Base-by-base conservation (phyloP, 1,284 basidiomycete genomes). In the Puccinia horiana region DNA sequence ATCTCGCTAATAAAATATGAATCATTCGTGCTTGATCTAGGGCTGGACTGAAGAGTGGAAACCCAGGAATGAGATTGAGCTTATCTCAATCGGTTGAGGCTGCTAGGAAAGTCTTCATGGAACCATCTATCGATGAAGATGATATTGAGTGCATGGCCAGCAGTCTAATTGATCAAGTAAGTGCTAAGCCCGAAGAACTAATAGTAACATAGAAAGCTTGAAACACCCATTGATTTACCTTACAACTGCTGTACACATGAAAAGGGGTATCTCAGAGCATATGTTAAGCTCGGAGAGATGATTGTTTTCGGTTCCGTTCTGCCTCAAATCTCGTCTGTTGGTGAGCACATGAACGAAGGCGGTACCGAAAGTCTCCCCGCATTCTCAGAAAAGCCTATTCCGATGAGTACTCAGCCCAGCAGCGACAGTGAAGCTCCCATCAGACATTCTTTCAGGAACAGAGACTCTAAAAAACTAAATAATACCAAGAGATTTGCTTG, bases 81-180 rank as follows among this genome's bases (percentile, higher is more conserved):
- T 20, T 87, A 85, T 1, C 82, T 87, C 49, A 83, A 83, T 29
- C 84, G 88, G 29, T 81, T 83, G 18, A 32, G 9, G 84, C 87
- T 4, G 87, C 87, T 1, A 84, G 84, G 12, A 35, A 86, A 16
- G 85, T 86, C 5, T 88, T 87, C 85, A 82, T 83, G 16, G 86
- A 87, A 42, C 23, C 80, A 11, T 67, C 83, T 3, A 83, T 88
- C 37, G 85, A 86, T 67, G 26, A 85, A 16, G 86, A 87, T 54
- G 88, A 88, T 76, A 83, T 88, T 52, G 88, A 88, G 79, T 85
- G 86, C 37, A 86, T 88, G 82, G 84, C 86, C 16, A 86, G 85
- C 1, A 86, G 86, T 47, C 83, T 88, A 58, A 85, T 88, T 81
- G 88, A 88, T 69, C 87, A 87, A 83, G 86, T 86, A 49, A 58